Percentiles rank a stretch among this genome's conserved stretches.
Evolutionary conservation across 805 yeast species (phyloP).

Genomic region (Starmerella powellii): DNA sequence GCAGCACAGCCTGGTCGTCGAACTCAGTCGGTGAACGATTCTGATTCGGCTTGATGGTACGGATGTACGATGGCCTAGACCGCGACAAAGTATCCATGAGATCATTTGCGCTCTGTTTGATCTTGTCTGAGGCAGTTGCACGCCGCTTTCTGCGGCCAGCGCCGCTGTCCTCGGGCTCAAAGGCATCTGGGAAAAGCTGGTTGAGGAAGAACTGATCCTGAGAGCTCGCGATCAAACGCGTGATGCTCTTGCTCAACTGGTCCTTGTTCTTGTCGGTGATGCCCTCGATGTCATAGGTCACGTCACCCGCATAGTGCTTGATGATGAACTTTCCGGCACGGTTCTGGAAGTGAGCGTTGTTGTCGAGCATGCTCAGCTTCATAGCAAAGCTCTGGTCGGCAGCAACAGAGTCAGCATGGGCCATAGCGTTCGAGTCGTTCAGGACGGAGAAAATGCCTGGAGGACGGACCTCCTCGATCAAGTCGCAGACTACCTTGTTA

Average conservation of each 20-base stretch:
- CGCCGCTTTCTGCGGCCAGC: constrained; percentile 52
- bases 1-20: constrained; percentile 78
- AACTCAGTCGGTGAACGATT: constrained; percentile 82
- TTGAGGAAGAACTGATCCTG: constrained; percentile 46
- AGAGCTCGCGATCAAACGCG: constrained; percentile 66
- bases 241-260: constrained; percentile 74
- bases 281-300: constrained; percentile 72
- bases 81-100: constrained; percentile 79
- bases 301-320: constrained; percentile 98
- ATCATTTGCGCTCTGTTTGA: constrained; percentile 80
- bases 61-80: constrained; percentile 89
- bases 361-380: constrained; percentile 70
- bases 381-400: constrained; percentile 95
- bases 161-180: constrained; percentile 46
- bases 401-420: constrained; percentile 92
- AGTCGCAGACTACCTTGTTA: constrained; percentile 90
- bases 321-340: constrained; percentile 78
- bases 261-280: constrained; percentile 98
- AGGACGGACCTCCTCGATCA: constrained; percentile 86
- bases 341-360: constrained; percentile 78
- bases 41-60: constrained; percentile 96
- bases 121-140: constrained; percentile 93
- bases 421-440: constrained; percentile 95
- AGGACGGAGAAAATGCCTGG: constrained; percentile 94
- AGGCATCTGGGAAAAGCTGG: constrained; percentile 49